These are phyloP conservation scores for Prunus davidiana DNA, from an alignment of 306 rosid species.

Conservation along the genomic window DNA sequence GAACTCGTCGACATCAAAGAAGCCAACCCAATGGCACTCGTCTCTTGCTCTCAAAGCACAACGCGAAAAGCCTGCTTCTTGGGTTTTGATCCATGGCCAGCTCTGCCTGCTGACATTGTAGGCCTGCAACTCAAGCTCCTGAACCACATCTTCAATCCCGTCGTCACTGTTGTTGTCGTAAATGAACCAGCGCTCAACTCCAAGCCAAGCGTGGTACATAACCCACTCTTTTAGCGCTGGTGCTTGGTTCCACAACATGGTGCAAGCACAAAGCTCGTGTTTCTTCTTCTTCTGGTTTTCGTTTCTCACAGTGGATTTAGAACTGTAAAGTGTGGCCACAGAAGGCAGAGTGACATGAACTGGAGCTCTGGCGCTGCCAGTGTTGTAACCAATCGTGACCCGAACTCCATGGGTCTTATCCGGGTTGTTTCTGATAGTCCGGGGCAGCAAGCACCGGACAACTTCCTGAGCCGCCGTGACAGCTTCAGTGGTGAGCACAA, in stretches of 20 bases:
- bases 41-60: constrained; percentile 80
- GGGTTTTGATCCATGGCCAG: constrained; percentile 99
- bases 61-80: constrained; percentile 96
- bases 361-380: constrained; percentile 28
- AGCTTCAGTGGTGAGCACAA: constrained; percentile 46
- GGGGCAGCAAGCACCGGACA: constrained; percentile 74
- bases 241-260: constrained; percentile 97
- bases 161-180: constrained; percentile 96
- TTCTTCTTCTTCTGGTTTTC: constrained; percentile 8
- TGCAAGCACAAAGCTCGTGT: constrained; percentile 78
- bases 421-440: constrained; percentile 36
- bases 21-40: constrained; percentile 92
- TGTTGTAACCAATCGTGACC: constrained; percentile 49
- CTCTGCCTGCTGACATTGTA: constrained; percentile 62
- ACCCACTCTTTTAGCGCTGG: constrained; percentile 78
- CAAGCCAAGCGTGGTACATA: constrained; percentile 90
- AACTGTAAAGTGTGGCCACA: constrained; percentile 42
- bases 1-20: constrained; percentile 93
- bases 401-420: constrained; percentile 53
- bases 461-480: constrained; percentile 84
- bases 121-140: constrained; percentile 49
- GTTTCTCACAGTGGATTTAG: constrained; percentile 6
- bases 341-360: constrained; percentile 52
- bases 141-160: constrained; percentile 51
- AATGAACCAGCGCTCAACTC: constrained; percentile 90